phyloP scores from a whole-genome alignment of 208 protist genomes.

The Trypanosoma rangeli region DNA sequence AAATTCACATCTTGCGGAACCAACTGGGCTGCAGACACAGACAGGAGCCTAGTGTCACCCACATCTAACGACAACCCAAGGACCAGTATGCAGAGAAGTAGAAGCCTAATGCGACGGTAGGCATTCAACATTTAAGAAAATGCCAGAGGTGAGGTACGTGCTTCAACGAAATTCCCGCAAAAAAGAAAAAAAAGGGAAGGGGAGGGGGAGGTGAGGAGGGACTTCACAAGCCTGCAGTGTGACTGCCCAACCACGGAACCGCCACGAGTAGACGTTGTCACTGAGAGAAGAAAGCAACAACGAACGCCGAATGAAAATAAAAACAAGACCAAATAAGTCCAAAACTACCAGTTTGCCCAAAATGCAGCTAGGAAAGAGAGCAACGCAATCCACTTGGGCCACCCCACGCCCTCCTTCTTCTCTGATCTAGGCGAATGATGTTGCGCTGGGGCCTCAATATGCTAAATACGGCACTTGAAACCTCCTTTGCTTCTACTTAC shows the following conservation, averaged over 20 bases:
- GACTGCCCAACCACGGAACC: background rate
- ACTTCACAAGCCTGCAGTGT: background rate
- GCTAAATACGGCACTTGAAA: background rate
- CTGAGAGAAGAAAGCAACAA: background rate
- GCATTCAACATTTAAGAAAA: conserved; percentile 21
- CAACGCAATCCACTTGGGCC: background rate
- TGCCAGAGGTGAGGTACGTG: background rate
- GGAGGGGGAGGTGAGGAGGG: background rate
- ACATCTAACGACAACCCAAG: background rate
- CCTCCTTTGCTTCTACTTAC: background rate
- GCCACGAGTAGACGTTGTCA: background rate
- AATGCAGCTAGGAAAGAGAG: background rate
- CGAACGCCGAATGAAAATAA: background rate
- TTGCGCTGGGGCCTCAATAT: background rate
- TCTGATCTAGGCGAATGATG: background rate
- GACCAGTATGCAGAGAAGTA: background rate
- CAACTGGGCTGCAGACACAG: background rate
- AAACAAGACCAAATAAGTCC: conserved; percentile 15
- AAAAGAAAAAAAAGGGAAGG: no score
- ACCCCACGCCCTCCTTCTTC: background rate
- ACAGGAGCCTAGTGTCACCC: background rate
- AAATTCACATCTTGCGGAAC: background rate
- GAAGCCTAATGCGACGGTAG: background rate
- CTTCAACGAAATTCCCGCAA: background rate
- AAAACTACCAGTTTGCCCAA: background rate